Evolutionary conservation across 139 green algal genomes (phyloP).

Genomic region (Dunaliella primolecta): DNA sequence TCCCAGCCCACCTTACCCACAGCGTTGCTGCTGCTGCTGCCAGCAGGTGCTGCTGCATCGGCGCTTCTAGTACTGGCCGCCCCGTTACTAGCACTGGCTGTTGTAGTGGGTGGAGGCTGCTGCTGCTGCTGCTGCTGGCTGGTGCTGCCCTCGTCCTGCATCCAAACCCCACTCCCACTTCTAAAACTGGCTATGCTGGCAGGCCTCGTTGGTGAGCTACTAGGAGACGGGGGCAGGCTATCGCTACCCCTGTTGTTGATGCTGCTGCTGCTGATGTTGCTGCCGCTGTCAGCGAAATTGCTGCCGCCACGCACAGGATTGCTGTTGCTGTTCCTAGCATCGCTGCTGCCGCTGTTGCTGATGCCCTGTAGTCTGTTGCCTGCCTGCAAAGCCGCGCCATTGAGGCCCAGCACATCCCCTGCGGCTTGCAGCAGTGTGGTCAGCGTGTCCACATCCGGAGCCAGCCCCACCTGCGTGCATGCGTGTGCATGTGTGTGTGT

Average conservation of each 20-base stretch:
- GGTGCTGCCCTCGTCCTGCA: too few species aligned
- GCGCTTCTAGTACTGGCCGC: too few species aligned
- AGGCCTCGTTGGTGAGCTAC: too few species aligned
- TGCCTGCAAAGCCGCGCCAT: background rate
- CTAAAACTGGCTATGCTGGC: too few species aligned
- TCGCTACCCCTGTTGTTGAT: background rate
- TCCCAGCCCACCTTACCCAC: background rate
- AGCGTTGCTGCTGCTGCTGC: background rate
- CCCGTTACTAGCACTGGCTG: too few species aligned
- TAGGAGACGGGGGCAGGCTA: too few species aligned
- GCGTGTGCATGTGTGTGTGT: too few species aligned
- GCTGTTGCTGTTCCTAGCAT: background rate
- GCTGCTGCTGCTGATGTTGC: background rate
- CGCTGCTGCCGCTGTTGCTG: background rate
- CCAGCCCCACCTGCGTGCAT: slow-evolving; percentile 20
- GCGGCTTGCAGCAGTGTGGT: slow-evolving; percentile 39
- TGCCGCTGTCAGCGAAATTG: background rate
- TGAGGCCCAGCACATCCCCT: background rate
- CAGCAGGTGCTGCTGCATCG: too few species aligned
- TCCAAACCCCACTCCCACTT: too few species aligned
- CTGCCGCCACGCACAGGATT: background rate
- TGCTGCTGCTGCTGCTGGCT: too few species aligned
- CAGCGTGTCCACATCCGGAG: slow-evolving; percentile 43
- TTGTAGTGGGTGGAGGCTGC: too few species aligned
- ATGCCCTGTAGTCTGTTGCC: background rate